These are phyloP conservation scores for Chlorella vulgaris DNA, from an alignment of 139 green algal species.

Conservation along the genomic window DNA sequence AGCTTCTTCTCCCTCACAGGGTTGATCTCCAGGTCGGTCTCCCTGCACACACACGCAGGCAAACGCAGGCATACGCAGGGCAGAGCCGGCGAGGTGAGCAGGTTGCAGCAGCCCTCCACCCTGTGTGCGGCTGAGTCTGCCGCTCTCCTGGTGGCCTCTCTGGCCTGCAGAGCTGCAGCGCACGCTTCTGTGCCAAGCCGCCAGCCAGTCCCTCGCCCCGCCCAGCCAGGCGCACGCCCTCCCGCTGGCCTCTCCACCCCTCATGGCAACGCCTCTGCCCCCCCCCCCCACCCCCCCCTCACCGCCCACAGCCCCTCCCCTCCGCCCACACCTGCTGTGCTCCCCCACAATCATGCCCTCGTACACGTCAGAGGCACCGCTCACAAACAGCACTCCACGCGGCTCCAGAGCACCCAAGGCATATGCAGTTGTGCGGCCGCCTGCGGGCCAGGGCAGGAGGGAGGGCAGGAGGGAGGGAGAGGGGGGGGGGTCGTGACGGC, in stretches of 20 bases:
- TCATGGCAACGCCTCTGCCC: neutral
- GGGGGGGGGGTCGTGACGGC: neutral
- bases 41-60: conserved; percentile 6
- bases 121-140: too few relatives aligned
- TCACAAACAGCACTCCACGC: conserved; percentile 84
- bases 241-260: neutral
- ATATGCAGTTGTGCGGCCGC: conserved; percentile 67
- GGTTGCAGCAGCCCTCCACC: too few relatives aligned
- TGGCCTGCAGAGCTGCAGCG: too few relatives aligned
- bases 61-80: neutral
- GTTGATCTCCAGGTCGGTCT: conserved; percentile 81
- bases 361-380: conserved; percentile 69
- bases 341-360: conserved; percentile 86
- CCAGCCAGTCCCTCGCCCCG: too few relatives aligned
- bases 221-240: too few relatives aligned
- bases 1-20: conserved; percentile 85
- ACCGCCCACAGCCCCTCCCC: neutral
- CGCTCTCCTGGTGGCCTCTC: too few relatives aligned
- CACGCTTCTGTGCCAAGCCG: too few relatives aligned
- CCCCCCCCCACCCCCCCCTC: neutral
- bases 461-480: neutral
- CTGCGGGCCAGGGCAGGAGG: conserved; percentile 9
- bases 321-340: conserved; percentile 43
- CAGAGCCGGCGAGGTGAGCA: too few relatives aligned
- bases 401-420: conserved; percentile 75